Percentiles rank a stretch among this genome's conserved stretches.
phyloP scores from a whole-genome alignment of 2,329 filamentous ascomycete species.

The Penicillium sp. region DNA sequence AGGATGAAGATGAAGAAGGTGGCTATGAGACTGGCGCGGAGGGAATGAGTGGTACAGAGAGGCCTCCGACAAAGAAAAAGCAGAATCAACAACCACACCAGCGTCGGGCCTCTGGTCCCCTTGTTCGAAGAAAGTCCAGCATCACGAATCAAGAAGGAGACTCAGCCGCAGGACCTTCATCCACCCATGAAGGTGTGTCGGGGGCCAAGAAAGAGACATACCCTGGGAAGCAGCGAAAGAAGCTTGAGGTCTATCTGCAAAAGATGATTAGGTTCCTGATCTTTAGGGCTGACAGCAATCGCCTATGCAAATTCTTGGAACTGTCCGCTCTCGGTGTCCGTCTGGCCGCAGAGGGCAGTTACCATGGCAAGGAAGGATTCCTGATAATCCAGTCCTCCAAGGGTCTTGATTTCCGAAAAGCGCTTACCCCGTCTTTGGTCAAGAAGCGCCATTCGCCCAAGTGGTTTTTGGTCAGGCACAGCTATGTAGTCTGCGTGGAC shows the following conservation, averaged over 20 bases:
- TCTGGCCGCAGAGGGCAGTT: slow-evolving; percentile 90
- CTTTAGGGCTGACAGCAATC: slow-evolving; percentile 92
- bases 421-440: slow-evolving; percentile 73
- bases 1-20: slow-evolving; percentile 59
- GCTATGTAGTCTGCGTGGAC: slow-evolving; percentile 97
- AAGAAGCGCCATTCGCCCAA: slow-evolving; percentile 83
- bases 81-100: slow-evolving; percentile 27
- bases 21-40: slow-evolving; percentile 56
- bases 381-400: slow-evolving; percentile 89
- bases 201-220: slow-evolving; percentile 57
- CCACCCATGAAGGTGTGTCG: slow-evolving; percentile 35
- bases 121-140: slow-evolving; percentile 60
- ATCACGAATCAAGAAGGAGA: slow-evolving; percentile 42
- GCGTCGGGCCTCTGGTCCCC: slow-evolving; percentile 55
- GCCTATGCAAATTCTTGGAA: slow-evolving; percentile 92
- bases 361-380: slow-evolving; percentile 95
- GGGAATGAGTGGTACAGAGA: slow-evolving; percentile 67
- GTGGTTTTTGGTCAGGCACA: slow-evolving; percentile 97
- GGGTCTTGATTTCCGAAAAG: slow-evolving; percentile 78
- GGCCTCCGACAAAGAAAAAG: slow-evolving; percentile 52
- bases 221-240: slow-evolving; percentile 76
- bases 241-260: slow-evolving; percentile 84
- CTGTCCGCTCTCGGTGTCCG: slow-evolving; percentile 90
- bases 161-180: slow-evolving; percentile 34
- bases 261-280: slow-evolving; percentile 96